Conservation (phyloP, 2,329 filamentous ascomycete genomes). For the Clonostachys byssicola region DNA sequence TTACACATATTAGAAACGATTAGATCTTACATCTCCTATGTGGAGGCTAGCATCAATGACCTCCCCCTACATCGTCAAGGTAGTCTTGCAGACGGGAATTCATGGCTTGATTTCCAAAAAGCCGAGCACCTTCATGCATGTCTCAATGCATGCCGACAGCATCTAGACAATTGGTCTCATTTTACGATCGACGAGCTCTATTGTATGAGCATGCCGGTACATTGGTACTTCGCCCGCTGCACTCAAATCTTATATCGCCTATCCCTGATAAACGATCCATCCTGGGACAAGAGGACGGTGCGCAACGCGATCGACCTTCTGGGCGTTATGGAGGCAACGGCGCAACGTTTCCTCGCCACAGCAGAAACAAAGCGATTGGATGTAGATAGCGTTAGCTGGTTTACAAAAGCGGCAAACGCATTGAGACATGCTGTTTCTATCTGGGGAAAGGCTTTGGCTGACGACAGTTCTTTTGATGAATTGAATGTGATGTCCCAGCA, state of each 20-base stretch:
- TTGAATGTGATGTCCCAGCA: no score
- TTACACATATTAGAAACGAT: constrained; percentile 21
- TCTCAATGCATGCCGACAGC: constrained; percentile 15
- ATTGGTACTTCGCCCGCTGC: constrained; percentile 23
- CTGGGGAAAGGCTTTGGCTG: no score
- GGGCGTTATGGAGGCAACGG: background rate
- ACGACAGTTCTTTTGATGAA: no score
- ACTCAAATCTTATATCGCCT: constrained; percentile 29
- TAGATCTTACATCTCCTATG: constrained; percentile 22
- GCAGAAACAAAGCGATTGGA: no score
- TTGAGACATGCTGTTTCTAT: no score
- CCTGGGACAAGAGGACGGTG: constrained; percentile 31
- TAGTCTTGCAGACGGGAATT: constrained; percentile 7
- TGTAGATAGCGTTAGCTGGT: no score
- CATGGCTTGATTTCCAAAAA: constrained; percentile 7
- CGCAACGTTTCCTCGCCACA: no score
- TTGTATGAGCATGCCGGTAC: constrained; percentile 14
- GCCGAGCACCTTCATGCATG: constrained; percentile 19
- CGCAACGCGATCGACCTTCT: constrained; percentile 26
- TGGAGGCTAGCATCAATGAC: constrained; percentile 31
- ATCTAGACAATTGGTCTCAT: constrained; percentile 23
- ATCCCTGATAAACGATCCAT: constrained; percentile 28
- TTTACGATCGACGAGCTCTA: constrained; percentile 15
- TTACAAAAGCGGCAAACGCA: no score
- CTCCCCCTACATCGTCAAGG: constrained; percentile 9